Evolutionary conservation across 306 rosid species (phyloP), one percentile per base, ranked within the genome.

Genomic region (Carpinus fangiana): DNA sequence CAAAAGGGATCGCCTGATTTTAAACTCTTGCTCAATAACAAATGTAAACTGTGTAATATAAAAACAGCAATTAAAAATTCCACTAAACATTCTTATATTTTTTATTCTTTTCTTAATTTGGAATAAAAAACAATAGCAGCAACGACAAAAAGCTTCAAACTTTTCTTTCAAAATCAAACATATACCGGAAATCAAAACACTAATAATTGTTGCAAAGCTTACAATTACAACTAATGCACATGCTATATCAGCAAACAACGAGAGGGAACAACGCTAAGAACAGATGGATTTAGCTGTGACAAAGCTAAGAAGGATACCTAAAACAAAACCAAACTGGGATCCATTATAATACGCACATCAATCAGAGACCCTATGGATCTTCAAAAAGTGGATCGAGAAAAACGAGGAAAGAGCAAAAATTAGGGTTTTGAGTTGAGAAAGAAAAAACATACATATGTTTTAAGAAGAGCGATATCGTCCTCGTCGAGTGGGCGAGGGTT

Each of bases 401-500:
- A 48, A 53, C 65, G 54, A 48, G 36, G 36, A 38, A 78, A 64
- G 9, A 48, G 36, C 6, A 8, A 10, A 84, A 79, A 45, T 73
- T 80, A 85, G 89, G 90, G 90, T 77, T 84, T 84, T 74, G 67
- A 76, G 4, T 26, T 17, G 46, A 65, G 13, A 48, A 75, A 13
- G 8, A 34, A 13, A 18, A 34, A 18, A 31, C 79, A 59, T 83
- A 96, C 99, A 20, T 96, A 96, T 50, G 99, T 96, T 84, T 93
- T 96, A 82, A 96, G 98, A 18, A 96, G 92, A 13, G 97, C 98
- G 56, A 93, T 96, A 74, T 96, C 98, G 77, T 93, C 99, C 79
- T 96, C 99, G 28, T 96, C 99, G 26, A 93, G 98, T 18, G 99
- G 99, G 51, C 85, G 90, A 23, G 98, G 98, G 80, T 91, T 96